phyloP scores from a whole-genome alignment of 83 land plant species.

The Larix sibirica region DNA sequence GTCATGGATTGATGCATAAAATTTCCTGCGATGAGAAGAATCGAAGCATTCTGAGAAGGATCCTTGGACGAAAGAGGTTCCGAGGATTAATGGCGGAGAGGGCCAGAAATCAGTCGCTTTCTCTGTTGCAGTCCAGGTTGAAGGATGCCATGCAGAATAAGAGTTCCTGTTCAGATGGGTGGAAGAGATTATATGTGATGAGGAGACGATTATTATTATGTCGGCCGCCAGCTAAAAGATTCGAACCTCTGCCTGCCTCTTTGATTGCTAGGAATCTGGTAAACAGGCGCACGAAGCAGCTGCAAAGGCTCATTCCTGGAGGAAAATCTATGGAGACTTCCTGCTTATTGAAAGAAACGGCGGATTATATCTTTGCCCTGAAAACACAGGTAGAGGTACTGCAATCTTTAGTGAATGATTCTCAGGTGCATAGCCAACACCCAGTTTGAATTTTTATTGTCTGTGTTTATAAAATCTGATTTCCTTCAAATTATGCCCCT shows the following conservation, averaged over 20 bases:
- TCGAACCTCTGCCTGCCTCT: neutral
- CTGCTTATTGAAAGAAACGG: neutral
- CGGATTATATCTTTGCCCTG: neutral
- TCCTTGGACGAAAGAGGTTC: neutral
- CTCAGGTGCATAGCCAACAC: neutral
- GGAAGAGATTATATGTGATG: neutral
- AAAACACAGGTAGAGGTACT: constrained; percentile 8
- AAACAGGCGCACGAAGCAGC: neutral
- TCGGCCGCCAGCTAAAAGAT: neutral
- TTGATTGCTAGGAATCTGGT: neutral
- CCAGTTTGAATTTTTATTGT: no score
- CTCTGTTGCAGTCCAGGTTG: neutral
- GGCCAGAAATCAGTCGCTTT: neutral
- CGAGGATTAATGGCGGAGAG: neutral
- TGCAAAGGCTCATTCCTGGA: neutral
- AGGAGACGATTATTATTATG: neutral
- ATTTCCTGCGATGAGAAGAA: neutral
- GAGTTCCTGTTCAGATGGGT: neutral
- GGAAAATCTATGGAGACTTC: neutral
- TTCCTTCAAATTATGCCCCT: no score
- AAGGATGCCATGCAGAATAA: neutral
- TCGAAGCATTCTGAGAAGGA: neutral
- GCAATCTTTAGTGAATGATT: neutral
- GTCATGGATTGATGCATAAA: neutral
- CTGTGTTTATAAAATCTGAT: no score